Base-by-base conservation (phyloP, 2,329 filamentous ascomycete species). In the Talaromyces verruculosus region DNA sequence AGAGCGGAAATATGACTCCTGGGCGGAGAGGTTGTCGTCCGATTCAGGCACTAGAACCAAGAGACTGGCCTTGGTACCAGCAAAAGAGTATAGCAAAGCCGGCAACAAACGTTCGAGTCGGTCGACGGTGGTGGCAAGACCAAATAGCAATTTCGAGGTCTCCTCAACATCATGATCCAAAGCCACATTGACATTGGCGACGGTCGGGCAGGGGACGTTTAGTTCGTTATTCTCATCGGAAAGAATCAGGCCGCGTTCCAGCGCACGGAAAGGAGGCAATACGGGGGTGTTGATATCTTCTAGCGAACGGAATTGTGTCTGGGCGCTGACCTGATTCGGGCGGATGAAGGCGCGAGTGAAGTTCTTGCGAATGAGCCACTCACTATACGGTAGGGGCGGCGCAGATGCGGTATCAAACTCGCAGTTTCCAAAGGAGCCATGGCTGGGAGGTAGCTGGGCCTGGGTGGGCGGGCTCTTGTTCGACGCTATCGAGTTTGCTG, bases 341-440 rank as follows among this genome's bases (percentile, higher is more conserved):
- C 78, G 78, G 69, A 80, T 73, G 69, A 80, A 80, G 67, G 75
- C 72, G 60, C 78, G 78, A 37, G 78, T 80, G 68, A 79, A 80
- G 70, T 80, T 80, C 74, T 80, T 80, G 72, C 76, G 77, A 19
- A 72, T 71, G 45, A 80, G 74, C 78, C 78, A 80, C 71, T 80
- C 78, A 53, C 71, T 69, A 70, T 80, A 77, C 7, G 77, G 72
- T 39, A 80, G 65, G 13, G 77, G 76, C 30, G 77, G 75, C 57
- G 74, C 70, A 35, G 75, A 66, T 57, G 72, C 72, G 11, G 75
- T 74, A 51, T 79, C 75, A 19, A 73, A 71, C 39, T 77, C 76
- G 67, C 78, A 80, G 41, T 51, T 47, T 45, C 65, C 65, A 37
- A 63, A 66, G 55, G 74, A 68, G 55, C 70, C 59, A 49, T 28